Evolutionary conservation across 1,139 yeast species (phyloP).

Genomic region (Scheffersomyces parashehatae): DNA sequence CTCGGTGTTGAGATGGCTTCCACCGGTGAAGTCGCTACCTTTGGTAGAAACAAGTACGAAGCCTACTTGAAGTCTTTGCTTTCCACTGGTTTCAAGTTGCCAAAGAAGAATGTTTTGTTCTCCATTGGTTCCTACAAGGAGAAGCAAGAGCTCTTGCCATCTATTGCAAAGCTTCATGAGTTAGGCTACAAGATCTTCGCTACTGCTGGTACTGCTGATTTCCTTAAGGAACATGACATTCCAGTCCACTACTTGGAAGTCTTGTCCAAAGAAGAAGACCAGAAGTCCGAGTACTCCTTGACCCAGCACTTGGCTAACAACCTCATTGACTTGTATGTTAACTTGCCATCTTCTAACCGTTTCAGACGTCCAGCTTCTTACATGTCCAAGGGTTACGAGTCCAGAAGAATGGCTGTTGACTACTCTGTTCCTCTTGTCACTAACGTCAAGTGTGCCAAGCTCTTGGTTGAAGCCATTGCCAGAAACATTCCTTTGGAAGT

Average conservation of each 20-base stretch:
- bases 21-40: constrained; percentile 98
- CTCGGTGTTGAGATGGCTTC: constrained; percentile 99
- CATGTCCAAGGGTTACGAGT: constrained; percentile 95
- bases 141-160: constrained; percentile 88
- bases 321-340: constrained; percentile 93
- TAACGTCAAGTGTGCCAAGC: constrained; percentile 95
- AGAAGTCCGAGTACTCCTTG: constrained; percentile 90
- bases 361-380: constrained; percentile 99
- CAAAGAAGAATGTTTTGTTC: constrained; percentile 90
- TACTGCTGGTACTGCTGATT: constrained; percentile 99
- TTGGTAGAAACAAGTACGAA: constrained; percentile 94
- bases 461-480: constrained; percentile 89
- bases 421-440: constrained; percentile 97
- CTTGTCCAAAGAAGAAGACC: constrained; percentile 69
- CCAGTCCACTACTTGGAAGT: constrained; percentile 96
- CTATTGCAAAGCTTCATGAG: constrained; percentile 76
- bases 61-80: constrained; percentile 93
- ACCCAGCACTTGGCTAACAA: constrained; percentile 96
- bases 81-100: constrained; percentile 93
- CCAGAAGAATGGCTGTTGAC: constrained; percentile 99
- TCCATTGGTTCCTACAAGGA: constrained; percentile 98
- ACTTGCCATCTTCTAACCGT: constrained; percentile 94
- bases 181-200: constrained; percentile 92
- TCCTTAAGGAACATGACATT: constrained; percentile 88
- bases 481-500: constrained; percentile 70